phyloP scores from a whole-genome alignment of 768 basidiomycete species.

The Cantharellus anzutake region DNA sequence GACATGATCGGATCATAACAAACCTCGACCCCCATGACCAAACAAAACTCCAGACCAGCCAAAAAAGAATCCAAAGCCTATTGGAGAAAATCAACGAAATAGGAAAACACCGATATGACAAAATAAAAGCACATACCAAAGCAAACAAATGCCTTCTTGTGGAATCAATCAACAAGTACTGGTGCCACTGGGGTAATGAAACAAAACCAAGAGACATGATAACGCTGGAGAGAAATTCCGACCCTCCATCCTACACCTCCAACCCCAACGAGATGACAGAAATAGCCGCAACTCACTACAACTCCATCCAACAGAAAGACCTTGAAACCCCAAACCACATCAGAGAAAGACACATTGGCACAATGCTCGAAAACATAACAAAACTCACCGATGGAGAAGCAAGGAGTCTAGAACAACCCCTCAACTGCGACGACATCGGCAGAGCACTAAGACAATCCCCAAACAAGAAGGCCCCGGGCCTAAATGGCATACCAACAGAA shows the following conservation, averaged over 20 bases:
- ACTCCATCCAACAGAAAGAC: too few species aligned
- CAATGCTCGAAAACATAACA: too few species aligned
- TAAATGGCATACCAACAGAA: conserved; percentile 1
- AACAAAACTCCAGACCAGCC: background rate
- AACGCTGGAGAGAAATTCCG: too few species aligned
- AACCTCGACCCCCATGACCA: background rate
- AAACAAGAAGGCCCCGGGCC: background rate
- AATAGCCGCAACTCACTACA: too few species aligned
- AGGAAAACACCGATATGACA: background rate
- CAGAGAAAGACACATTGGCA: too few species aligned
- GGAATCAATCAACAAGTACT: background rate
- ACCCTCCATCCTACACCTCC: too few species aligned
- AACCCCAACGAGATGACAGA: too few species aligned
- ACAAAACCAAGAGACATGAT: too few species aligned
- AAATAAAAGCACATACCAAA: background rate
- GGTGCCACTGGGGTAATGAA: too few species aligned
- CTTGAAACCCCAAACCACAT: too few species aligned
- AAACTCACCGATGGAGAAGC: background rate
- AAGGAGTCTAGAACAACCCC: background rate
- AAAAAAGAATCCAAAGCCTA: background rate
- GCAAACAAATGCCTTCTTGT: background rate
- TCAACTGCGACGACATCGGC: background rate
- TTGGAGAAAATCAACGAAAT: background rate
- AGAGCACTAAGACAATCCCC: background rate
- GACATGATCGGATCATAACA: background rate